These are phyloP conservation scores for Exophiala lecanii-corni DNA, from an alignment of 2,329 filamentous ascomycete species.

Conservation along the genomic window DNA sequence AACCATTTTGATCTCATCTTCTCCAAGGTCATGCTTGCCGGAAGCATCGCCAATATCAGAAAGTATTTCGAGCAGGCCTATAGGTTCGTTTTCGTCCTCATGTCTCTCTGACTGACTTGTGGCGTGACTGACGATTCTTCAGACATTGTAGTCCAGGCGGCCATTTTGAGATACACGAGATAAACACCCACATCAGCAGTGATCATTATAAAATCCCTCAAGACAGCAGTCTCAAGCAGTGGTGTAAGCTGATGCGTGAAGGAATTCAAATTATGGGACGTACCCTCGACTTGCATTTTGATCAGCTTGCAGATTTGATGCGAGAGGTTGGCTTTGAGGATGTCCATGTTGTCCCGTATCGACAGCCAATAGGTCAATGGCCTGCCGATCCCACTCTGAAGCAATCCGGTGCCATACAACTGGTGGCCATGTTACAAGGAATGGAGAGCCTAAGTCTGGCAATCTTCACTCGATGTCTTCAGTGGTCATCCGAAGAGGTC, in stretches of 20 bases:
- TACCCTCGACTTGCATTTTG: conserved; percentile 33
- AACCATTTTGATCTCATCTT: conserved; percentile 28
- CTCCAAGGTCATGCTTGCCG: conserved; percentile 22
- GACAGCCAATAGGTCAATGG: conserved; percentile 31
- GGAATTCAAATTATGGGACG: conserved; percentile 46
- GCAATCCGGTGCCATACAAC: conserved; percentile 22
- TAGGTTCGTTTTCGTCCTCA: conserved; percentile 23
- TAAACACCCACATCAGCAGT: conserved; percentile 25
- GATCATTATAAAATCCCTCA: conserved; percentile 27
- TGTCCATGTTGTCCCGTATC: conserved; percentile 20
- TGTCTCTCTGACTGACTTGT: conserved; percentile 37
- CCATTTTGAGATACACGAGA: conserved; percentile 39
- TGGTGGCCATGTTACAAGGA: conserved; percentile 21
- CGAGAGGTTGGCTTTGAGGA: conserved; percentile 28
- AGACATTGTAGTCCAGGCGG: conserved; percentile 30
- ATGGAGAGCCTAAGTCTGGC: conserved; percentile 24
- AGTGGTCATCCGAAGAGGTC: conserved; percentile 25
- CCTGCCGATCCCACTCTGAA: conserved; percentile 29
- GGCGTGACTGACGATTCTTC: conserved; percentile 28
- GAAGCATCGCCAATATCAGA: conserved; percentile 6
- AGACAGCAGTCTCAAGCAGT: conserved; percentile 12
- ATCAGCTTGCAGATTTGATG: conserved; percentile 16
- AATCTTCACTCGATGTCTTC: conserved; percentile 26
- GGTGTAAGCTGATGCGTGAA: conserved; percentile 15
- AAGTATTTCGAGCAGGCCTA: conserved; percentile 10